phyloP scores from a whole-genome alignment of 75 land plant genomes.

The Cunninghamia lanceolata region DNA sequence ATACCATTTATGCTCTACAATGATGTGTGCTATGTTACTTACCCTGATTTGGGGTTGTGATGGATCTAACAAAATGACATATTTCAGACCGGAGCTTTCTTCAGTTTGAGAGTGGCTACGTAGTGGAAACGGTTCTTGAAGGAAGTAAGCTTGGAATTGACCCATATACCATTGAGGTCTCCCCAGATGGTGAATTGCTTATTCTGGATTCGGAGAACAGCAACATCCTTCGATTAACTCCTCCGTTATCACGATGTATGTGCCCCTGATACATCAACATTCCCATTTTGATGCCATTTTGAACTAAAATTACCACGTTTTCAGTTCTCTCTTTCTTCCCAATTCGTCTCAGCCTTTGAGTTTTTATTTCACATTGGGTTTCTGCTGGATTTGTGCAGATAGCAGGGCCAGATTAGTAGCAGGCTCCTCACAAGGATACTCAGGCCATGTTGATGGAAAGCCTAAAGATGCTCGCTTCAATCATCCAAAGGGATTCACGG shows the following conservation, averaged over 20 bases:
- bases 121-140: constrained; percentile 75
- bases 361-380: background rate
- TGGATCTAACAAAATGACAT: constrained; percentile 8
- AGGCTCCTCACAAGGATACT: constrained; percentile 67
- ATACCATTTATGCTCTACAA: background rate
- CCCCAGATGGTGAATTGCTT: constrained; percentile 62
- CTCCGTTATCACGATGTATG: constrained; percentile 77
- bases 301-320: background rate
- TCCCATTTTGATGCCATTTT: constrained; percentile 3
- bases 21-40: background rate
- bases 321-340: background rate
- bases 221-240: constrained; percentile 59
- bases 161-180: constrained; percentile 52
- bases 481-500: constrained; percentile 67
- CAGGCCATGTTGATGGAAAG: constrained; percentile 83
- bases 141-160: constrained; percentile 70
- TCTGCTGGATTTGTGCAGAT: constrained; percentile 38
- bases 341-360: background rate
- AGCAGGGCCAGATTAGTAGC: constrained; percentile 69
- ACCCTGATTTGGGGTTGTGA: background rate
- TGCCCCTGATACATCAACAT: background rate
- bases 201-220: constrained; percentile 68
- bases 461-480: constrained; percentile 76
- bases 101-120: constrained; percentile 67
- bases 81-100: constrained; percentile 46